phyloP scores from a whole-genome alignment of 768 basidiomycete genomes.

The Filobasidium floriforme region DNA sequence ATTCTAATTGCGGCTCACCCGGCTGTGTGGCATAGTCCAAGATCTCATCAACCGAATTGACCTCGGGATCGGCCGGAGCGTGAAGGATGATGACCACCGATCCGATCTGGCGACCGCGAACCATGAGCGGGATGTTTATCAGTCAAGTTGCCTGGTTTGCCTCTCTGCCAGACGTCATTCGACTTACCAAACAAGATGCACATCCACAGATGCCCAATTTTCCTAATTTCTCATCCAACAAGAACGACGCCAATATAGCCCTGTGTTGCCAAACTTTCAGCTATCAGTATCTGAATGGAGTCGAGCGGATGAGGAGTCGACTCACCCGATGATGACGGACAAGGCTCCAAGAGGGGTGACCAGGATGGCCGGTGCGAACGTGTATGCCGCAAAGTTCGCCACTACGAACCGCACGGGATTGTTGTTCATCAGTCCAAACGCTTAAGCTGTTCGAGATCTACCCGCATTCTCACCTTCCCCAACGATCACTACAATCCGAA shows the following conservation, averaged over 20 bases:
- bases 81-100: conserved; percentile 92
- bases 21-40: conserved; percentile 86
- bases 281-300: background rate
- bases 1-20: conserved; percentile 48
- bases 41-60: conserved; percentile 89
- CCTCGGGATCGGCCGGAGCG: conserved; percentile 89
- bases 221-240: conserved; percentile 87
- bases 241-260: conserved; percentile 84
- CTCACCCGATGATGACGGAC: conserved; percentile 90
- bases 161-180: no score
- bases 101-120: conserved; percentile 61
- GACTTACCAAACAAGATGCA: conserved; percentile 43
- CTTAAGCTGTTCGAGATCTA: background rate
- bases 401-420: conserved; percentile 34
- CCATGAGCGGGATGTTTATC: conserved; percentile 33
- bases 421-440: background rate
- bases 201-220: conserved; percentile 61
- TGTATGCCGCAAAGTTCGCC: conserved; percentile 82
- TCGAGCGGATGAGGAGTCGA: conserved; percentile 5
- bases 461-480: conserved; percentile 66
- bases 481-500: conserved; percentile 68
- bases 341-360: conserved; percentile 97
- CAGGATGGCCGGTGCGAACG: conserved; percentile 93
- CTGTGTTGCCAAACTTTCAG: conserved; percentile 47
- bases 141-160: background rate